phyloP scores from a whole-genome alignment of 768 basidiomycete genomes.

The Russula olivacea region DNA sequence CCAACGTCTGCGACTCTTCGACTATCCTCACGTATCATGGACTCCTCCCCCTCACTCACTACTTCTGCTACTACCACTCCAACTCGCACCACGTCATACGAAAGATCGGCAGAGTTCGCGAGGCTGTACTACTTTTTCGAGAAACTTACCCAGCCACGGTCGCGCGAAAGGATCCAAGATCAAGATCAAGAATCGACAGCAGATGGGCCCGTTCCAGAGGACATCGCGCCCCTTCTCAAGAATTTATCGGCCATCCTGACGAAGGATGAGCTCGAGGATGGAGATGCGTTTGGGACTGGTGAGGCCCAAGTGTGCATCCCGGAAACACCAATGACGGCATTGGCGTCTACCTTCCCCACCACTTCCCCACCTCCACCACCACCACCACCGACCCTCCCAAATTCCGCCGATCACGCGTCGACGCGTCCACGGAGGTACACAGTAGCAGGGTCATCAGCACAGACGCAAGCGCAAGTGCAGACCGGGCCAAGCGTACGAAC shows the following conservation, averaged over 20 bases:
- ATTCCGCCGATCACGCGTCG: conserved; percentile 1
- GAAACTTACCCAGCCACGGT: conserved; percentile 21
- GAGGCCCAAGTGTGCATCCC: conserved; percentile 14
- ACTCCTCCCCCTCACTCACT: background rate
- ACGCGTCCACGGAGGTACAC: conserved; percentile 23
- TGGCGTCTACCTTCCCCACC: conserved; percentile 6
- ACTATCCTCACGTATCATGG: conserved; percentile 2
- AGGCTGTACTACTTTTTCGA: conserved; percentile 26
- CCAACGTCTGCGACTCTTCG: background rate
- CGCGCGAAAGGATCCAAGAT: background rate
- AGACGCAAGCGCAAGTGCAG: background rate
- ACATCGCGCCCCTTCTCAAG: conserved; percentile 24
- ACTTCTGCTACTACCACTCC: background rate
- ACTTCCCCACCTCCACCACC: background rate
- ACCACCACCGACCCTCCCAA: background rate
- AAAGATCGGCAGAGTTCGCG: conserved; percentile 24
- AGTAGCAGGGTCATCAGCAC: background rate
- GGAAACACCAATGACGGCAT: conserved; percentile 15
- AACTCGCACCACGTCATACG: background rate
- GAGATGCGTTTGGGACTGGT: background rate
- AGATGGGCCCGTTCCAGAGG: conserved; percentile 21
- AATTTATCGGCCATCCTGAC: conserved; percentile 20
- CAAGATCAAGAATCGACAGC: conserved; percentile 1
- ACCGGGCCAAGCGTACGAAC: background rate
- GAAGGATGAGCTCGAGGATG: conserved; percentile 12